Base-by-base conservation (phyloP, 1,284 basidiomycete genomes). In the Abortiporus biennis region DNA sequence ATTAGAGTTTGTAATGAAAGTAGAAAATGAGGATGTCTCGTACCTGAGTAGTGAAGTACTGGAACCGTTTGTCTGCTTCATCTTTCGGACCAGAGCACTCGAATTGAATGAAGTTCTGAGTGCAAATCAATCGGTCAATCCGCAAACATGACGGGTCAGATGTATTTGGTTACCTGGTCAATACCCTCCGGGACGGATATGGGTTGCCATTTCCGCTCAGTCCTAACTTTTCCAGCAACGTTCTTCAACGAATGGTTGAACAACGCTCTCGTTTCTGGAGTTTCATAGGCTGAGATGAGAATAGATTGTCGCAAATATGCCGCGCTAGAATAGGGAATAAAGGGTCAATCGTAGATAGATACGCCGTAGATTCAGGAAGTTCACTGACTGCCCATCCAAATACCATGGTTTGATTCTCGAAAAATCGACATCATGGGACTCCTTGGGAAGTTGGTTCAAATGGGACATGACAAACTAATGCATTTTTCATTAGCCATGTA, bases 391-490 rank as follows among this genome's bases (percentile, higher is more conserved):
- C 56, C 85, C 85, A 56, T 99, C 95, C 8, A 99, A 76, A 63
- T 95, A 98, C 92, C 93, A 99, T 2, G 92, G 89, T 67, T 96
- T 97, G 54, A 98, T 89, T 15, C 96, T 79, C 4, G 92, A 94
- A 64, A 99, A 98, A 65, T 99, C 96, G 19, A 91, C 83, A 44
- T 96, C 89, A 54, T 87, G 91, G 4, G 92, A 91, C 56, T 92
- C 86, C 54, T 92, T 89, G 0, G 96, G 96, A 17, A 98, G 72
- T 51, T 84, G 74, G 65, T 97, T 98, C 38, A 98, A 64, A 46
- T 87, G 76, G 2, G 76, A 79, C 51, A 98, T 71, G 34, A 96
- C 78, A 59, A 91, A 96, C 91, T 97, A 34, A 1, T 8, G 6
- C 20, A 31, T 20, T 19, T 9, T 11, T 24, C 34, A 40, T n/a